Conservation (phyloP, 805 yeast species). For the Wickerhamomyces pijperi region DNA sequence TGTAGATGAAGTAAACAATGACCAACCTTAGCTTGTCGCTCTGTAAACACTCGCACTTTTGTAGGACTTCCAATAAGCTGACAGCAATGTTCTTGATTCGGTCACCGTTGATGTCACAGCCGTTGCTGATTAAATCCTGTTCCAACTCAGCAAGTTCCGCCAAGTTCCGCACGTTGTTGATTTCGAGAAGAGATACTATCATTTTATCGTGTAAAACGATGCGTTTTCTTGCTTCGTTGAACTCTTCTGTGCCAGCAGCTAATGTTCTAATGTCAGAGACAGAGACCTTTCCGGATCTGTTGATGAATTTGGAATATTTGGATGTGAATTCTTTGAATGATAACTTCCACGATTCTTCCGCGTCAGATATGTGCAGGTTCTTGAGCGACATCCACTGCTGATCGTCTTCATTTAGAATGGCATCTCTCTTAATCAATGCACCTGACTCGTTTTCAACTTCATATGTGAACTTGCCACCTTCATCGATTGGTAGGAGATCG, state of each 20-base stretch:
- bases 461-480: slow-evolving; percentile 39
- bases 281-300: slow-evolving; percentile 49
- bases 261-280: slow-evolving; percentile 67
- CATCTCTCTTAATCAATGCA: slow-evolving; percentile 27
- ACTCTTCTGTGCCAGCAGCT: slow-evolving; percentile 58
- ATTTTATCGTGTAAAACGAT: slow-evolving; percentile 48
- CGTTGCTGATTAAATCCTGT: slow-evolving; percentile 69
- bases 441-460: slow-evolving; percentile 44
- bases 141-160: slow-evolving; percentile 77
- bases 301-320: slow-evolving; percentile 68
- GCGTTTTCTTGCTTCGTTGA: slow-evolving; percentile 55
- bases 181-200: slow-evolving; percentile 53
- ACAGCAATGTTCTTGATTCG: slow-evolving; percentile 50
- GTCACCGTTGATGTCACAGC: slow-evolving; percentile 57
- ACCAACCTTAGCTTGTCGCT: slow-evolving; percentile 70
- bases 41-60: slow-evolving; percentile 34
- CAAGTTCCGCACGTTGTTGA: slow-evolving; percentile 45
- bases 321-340: slow-evolving; percentile 54
- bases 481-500: slow-evolving; percentile 43
- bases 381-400: slow-evolving; percentile 62
- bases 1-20: slow-evolving; percentile 60
- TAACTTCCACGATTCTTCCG: slow-evolving; percentile 47
- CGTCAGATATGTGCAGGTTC: slow-evolving; percentile 67
- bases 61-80: slow-evolving; percentile 44
- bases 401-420: slow-evolving; percentile 50